Evolutionary conservation across 768 basidiomycete genomes (phyloP).

Genomic region (Calvatia gigantea): DNA sequence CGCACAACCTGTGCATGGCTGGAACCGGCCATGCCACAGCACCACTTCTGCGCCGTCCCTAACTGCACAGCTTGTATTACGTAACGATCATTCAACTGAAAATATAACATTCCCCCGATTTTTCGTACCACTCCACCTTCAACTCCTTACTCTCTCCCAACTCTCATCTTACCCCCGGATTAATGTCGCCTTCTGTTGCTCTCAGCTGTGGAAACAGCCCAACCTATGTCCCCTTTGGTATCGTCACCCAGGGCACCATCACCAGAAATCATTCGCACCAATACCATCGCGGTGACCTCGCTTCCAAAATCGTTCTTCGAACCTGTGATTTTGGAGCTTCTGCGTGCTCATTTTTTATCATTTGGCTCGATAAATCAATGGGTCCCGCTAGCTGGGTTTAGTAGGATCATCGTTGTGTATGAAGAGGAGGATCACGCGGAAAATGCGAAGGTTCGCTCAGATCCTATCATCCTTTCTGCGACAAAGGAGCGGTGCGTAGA

Average conservation of each 20-base stretch:
- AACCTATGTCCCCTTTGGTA: too few species aligned
- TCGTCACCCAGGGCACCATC: slow-evolving; percentile 19
- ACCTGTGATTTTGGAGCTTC: slow-evolving; percentile 58
- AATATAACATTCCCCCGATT: not conserved
- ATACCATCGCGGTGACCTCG: slow-evolving; percentile 80
- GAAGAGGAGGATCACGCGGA: slow-evolving; percentile 60
- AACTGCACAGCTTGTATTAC: slow-evolving; percentile 6
- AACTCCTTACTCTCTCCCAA: not conserved
- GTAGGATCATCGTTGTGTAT: slow-evolving; percentile 82
- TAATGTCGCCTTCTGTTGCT: slow-evolving; percentile 10
- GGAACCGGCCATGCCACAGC: not conserved
- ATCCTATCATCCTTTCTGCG: slow-evolving; percentile 58
- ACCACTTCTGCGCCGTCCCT: too few species aligned
- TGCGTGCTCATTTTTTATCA: slow-evolving; percentile 66
- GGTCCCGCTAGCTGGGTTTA: slow-evolving; percentile 82
- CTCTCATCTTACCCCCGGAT: not conserved
- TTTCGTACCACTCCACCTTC: not conserved
- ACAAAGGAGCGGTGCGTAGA: slow-evolving; percentile 46
- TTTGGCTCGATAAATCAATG: slow-evolving; percentile 88
- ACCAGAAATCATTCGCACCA: slow-evolving; percentile 44
- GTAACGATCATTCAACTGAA: not conserved
- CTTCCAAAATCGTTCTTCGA: slow-evolving; percentile 79
- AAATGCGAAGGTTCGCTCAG: slow-evolving; percentile 59
- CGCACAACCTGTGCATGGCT: not conserved
- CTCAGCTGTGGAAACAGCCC: slow-evolving; percentile 12